Evolutionary conservation across 2,329 filamentous ascomycete species (phyloP), one percentile per base, ranked within the genome.

Genomic region (Penicillium carneum): DNA sequence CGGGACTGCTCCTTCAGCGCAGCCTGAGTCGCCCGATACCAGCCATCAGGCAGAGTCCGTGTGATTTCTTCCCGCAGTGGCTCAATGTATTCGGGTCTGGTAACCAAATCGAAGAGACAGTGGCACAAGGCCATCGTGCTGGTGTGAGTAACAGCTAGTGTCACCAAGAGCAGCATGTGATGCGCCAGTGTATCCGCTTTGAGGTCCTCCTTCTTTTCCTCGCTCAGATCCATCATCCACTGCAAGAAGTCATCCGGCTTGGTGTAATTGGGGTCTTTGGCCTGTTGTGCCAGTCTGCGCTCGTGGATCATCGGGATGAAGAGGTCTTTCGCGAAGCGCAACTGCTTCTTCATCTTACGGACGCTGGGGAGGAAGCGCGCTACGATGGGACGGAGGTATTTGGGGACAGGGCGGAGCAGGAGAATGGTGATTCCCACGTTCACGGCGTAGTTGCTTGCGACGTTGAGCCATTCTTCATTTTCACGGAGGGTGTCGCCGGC

Each of bases 21-120:
- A 7, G 56, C 53, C 36, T 64, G 67, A 3, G 69, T 71, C 4
- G 63, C 71, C 39, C 71, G 68, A 7, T 65, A 48, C 72, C 72
- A 74, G 1, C 70, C 69, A 39, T 64, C 38, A n/a, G 31, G 51
- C 16, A 74, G 48, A 2, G 66, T 72, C 2, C 54, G 51, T 1
- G 73, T 65, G 4, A 83, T 80, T 61, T 88, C 86, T 7, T 83
- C 76, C 1, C 86, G 81, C 0, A 87, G 69, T 10, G 81, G 78
- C 2, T 80, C 74, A 33, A 84, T 67, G 65, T 84, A 78, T 33
- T 86, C 81, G 0, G 84, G 84, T 34, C 78, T 72, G 1, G 80
- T 74, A 0, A 82, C 80, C 1, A 88, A 69, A 64, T 84, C 82
- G 65, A 83, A 86, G 20, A 88, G 76, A 56, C 79, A 56, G 79